Evolutionary conservation across 306 rosid species (phyloP).

Genomic region (Quillaja saponaria): DNA sequence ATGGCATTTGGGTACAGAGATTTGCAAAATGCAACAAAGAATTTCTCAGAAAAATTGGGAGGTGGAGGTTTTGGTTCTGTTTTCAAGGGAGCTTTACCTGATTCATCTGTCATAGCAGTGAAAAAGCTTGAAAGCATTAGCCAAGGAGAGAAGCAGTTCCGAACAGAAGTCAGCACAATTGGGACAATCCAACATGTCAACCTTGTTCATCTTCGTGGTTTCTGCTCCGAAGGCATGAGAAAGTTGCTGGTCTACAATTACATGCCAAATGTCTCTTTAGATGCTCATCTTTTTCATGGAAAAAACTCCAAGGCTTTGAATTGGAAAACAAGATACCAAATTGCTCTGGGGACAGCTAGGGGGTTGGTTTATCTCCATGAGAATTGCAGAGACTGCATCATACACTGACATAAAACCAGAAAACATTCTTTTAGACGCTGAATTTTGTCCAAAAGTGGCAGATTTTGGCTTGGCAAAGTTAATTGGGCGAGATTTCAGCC

Average conservation of each 20-base stretch:
- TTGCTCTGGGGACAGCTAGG: conserved; percentile 80
- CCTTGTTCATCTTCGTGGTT: conserved; percentile 83
- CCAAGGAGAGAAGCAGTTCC: conserved; percentile 93
- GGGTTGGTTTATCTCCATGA: conserved; percentile 85
- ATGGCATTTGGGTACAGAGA: conserved; percentile 72
- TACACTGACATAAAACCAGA: conserved; percentile 95
- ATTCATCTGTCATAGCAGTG: conserved; percentile 75
- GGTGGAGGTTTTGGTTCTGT: conserved; percentile 95
- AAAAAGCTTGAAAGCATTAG: conserved; percentile 77
- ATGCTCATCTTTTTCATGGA: conserved; percentile 51
- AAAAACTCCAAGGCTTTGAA: conserved; percentile 40
- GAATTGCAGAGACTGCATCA: conserved; percentile 83
- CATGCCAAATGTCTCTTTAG: conserved; percentile 77
- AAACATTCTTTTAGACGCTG: conserved; percentile 78
- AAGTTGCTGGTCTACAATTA: conserved; percentile 77
- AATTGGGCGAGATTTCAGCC: conserved; percentile 79
- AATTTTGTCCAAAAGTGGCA: conserved; percentile 73
- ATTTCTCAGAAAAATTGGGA: conserved; percentile 83
- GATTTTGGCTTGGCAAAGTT: conserved; percentile 93
- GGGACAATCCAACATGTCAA: conserved; percentile 87
- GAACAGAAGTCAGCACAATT: conserved; percentile 82
- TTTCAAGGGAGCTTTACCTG: conserved; percentile 71
- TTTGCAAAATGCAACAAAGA: conserved; percentile 76
- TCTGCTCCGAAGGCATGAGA: conserved; percentile 73
- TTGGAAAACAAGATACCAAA: conserved; percentile 78